These are phyloP conservation scores for Dioscorea alata DNA, from an alignment of 106 monocot genomes.

Conservation along the genomic window DNA sequence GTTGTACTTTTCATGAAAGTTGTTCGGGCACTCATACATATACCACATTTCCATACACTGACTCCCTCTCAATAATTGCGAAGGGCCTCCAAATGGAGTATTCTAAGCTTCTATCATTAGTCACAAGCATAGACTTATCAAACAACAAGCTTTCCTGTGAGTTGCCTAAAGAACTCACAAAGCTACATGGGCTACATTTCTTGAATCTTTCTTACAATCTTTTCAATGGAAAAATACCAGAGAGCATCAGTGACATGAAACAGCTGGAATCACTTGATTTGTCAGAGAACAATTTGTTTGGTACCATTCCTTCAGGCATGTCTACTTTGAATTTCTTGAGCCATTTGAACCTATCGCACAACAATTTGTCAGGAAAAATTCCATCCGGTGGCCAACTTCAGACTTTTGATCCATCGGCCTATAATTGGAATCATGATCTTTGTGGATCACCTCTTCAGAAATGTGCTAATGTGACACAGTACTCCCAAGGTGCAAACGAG, in stretches of 20 bases:
- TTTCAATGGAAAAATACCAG: constrained; percentile 17
- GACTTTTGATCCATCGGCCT: constrained; percentile 12
- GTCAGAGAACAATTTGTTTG: constrained; percentile 18
- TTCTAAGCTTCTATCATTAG: not conserved
- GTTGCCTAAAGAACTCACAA: constrained; percentile 8
- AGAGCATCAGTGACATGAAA: constrained; percentile 1
- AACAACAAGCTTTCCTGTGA: not conserved
- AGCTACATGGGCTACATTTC: constrained; percentile 1
- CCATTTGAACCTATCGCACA: constrained; percentile 25
- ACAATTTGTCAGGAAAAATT: constrained; percentile 24
- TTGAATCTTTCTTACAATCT: constrained; percentile 26
- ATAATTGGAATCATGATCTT: constrained; percentile 18
- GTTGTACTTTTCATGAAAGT: no score
- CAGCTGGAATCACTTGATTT: constrained; percentile 22
- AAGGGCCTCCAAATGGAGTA: not conserved
- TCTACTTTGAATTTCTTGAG: constrained; percentile 7
- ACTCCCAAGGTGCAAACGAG: not conserved
- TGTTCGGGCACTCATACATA: no score
- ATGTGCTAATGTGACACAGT: not conserved
- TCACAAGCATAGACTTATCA: constrained; percentile 10
- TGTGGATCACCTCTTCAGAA: constrained; percentile 16
- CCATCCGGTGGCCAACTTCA: constrained; percentile 21
- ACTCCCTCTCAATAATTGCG: no score
- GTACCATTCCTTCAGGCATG: constrained; percentile 22
- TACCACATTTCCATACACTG: no score